Evolutionary conservation across 2,329 filamentous ascomycete genomes (phyloP).

Genomic region (Endoconidiophora laricicola): DNA sequence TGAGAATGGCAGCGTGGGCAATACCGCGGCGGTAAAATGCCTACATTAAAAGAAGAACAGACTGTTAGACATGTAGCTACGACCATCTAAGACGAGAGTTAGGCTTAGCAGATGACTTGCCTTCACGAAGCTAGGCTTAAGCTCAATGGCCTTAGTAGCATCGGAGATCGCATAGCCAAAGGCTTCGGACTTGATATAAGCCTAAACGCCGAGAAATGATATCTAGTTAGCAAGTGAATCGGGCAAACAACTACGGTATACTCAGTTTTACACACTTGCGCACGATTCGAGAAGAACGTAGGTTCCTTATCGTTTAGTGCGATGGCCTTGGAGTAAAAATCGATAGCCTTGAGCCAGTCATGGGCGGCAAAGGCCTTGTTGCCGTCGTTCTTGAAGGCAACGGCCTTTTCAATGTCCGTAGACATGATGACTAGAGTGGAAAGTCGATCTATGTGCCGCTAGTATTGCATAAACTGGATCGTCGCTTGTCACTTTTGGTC

Average conservation of each 20-base stretch:
- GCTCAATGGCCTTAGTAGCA: conserved; percentile 76
- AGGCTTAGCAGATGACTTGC: conserved; percentile 26
- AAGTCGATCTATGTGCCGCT: neutral
- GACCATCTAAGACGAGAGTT: neutral
- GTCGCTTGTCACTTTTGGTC: too few species aligned
- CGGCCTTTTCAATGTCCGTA: conserved; percentile 46
- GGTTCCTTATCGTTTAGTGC: conserved; percentile 67
- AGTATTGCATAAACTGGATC: too few species aligned
- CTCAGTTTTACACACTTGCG: conserved; percentile 51
- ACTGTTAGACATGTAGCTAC: neutral
- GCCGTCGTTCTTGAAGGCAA: conserved; percentile 78
- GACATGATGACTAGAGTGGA: conserved; percentile 22
- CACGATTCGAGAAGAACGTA: conserved; percentile 85
- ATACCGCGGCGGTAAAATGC: conserved; percentile 90
- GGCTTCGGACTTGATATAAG: conserved; percentile 86
- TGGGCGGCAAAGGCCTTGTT: conserved; percentile 84
- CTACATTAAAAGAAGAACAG: conserved; percentile 25
- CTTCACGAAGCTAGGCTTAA: conserved; percentile 81
- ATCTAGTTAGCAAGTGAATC: conserved; percentile 2
- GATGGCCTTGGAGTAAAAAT: conserved; percentile 78
- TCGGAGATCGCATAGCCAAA: conserved; percentile 88
- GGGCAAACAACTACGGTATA: neutral
- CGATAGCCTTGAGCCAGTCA: conserved; percentile 69
- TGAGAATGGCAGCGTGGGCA: conserved; percentile 78
- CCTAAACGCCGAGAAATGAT: conserved; percentile 31